These are phyloP conservation scores for Cajanus cajan DNA, from an alignment of 306 rosid genomes.

Conservation along the genomic window DNA sequence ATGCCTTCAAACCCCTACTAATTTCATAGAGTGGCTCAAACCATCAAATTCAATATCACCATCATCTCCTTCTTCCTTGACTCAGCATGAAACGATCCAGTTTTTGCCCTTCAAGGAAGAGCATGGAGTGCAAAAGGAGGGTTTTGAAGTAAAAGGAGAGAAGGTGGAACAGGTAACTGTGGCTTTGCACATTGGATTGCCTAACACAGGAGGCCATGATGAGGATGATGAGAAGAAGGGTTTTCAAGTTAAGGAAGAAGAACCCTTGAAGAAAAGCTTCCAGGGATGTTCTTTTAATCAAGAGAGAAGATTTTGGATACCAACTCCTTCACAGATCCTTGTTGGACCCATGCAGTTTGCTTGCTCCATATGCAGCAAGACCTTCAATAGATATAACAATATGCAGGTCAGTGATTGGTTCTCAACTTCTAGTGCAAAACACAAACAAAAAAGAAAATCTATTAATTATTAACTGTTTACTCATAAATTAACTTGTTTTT, in stretches of 20 bases:
- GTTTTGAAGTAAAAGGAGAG: conserved; percentile 54
- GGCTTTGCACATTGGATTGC: conserved; percentile 87
- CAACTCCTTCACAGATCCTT: conserved; percentile 89
- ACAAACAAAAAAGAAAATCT: background rate
- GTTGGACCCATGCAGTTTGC: conserved; percentile 97
- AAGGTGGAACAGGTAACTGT: conserved; percentile 57
- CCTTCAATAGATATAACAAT: conserved; percentile 93
- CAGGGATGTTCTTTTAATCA: conserved; percentile 44
- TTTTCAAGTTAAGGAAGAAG: conserved; percentile 46
- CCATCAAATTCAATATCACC: conserved; percentile 40
- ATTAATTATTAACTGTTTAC: background rate
- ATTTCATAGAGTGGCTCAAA: conserved; percentile 91
- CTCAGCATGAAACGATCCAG: conserved; percentile 46
- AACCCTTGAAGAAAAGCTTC: conserved; percentile 38
- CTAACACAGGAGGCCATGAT: conserved; percentile 33
- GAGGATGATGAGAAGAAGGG: conserved; percentile 22
- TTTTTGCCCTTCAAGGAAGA: conserved; percentile 60
- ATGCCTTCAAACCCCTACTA: conserved; percentile 63
- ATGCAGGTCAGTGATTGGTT: conserved; percentile 77
- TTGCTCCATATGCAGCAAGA: conserved; percentile 87
- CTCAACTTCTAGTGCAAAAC: background rate
- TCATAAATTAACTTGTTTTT: background rate
- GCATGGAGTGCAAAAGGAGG: conserved; percentile 38
- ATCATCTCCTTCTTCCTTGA: conserved; percentile 29
- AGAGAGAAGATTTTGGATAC: conserved; percentile 83